A percentile compares a stretch with the other conserved stretches of the same genome.
Conservation (phyloP, 768 basidiomycete genomes). For the Agaricus blazei region DNA sequence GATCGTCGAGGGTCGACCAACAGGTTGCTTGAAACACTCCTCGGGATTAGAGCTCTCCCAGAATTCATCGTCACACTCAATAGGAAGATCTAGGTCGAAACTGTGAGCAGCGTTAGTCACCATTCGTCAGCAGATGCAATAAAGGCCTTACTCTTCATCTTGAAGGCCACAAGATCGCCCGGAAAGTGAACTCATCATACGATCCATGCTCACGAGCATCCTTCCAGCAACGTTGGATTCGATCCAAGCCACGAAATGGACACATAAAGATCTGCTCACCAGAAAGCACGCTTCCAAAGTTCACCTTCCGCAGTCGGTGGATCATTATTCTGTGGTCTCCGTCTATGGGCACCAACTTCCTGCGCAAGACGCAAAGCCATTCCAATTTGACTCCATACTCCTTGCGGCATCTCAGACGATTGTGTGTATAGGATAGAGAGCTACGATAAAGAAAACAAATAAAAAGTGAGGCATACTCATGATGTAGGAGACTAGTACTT, state of each 20-base stretch:
- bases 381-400: constrained; percentile 60
- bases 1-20: constrained; percentile 47
- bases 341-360: constrained; percentile 67
- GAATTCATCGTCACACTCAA: constrained; percentile 65
- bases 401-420: constrained; percentile 44
- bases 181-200: constrained; percentile 40
- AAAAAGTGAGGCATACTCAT: neutral
- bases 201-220: constrained; percentile 46
- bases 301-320: constrained; percentile 54
- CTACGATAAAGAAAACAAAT: constrained; percentile 23
- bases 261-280: constrained; percentile 24
- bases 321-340: constrained; percentile 25
- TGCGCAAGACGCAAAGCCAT: constrained; percentile 67
- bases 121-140: neutral
- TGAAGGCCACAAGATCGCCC: constrained; percentile 72
- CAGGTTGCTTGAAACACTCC: constrained; percentile 53
- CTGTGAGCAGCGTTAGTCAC: constrained; percentile 25
- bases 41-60: constrained; percentile 43
- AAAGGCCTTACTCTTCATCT: constrained; percentile 56
- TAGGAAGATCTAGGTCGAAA: constrained; percentile 64
- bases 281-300: constrained; percentile 69
- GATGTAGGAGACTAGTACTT: constrained; percentile 16
- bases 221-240: constrained; percentile 20
- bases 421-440: constrained; percentile 44
- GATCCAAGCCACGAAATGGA: neutral